A percentile compares a stretch with the other conserved stretches of the same genome.
Evolutionary conservation across 2,329 filamentous ascomycete genomes (phyloP).

Genomic region (Xenosphaeropsis pyriputrescens): DNA sequence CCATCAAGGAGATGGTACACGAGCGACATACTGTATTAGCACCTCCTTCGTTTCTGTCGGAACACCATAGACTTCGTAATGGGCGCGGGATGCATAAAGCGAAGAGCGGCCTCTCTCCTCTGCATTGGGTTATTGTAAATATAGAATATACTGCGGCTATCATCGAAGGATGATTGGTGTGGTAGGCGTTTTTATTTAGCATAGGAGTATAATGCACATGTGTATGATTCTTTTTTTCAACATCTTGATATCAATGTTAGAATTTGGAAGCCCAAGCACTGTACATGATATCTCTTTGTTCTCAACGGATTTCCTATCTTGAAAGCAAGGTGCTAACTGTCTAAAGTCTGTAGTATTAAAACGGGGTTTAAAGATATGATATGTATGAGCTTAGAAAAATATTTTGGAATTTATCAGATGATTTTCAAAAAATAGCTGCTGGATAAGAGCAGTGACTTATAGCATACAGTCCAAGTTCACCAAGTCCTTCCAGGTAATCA

Average conservation of each 20-base stretch:
- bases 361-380: too few relatives aligned
- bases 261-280: not conserved
- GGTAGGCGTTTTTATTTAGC: slow-evolving; percentile 8
- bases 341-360: too few relatives aligned
- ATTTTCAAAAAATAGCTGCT: too few relatives aligned
- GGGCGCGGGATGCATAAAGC: slow-evolving; percentile 18
- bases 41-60: slow-evolving; percentile 13
- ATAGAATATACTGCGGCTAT: slow-evolving; percentile 11
- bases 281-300: too few relatives aligned
- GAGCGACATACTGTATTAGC: slow-evolving; percentile 12
- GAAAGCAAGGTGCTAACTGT: too few relatives aligned
- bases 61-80: slow-evolving; percentile 16
- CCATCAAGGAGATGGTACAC: too few relatives aligned
- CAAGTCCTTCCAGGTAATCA: too few relatives aligned
- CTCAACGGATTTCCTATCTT: too few relatives aligned
- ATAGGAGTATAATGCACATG: slow-evolving; percentile 9
- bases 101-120: slow-evolving; percentile 20
- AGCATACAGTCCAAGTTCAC: too few relatives aligned
- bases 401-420: too few relatives aligned
- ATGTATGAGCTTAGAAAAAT: too few relatives aligned
- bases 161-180: slow-evolving; percentile 7
- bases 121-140: slow-evolving; percentile 16
- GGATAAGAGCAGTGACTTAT: too few relatives aligned
- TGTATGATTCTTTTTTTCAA: slow-evolving; percentile 1
- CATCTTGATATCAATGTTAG: not conserved